phyloP scores from a whole-genome alignment of 345 rosid genomes.

The Salix brachista region DNA sequence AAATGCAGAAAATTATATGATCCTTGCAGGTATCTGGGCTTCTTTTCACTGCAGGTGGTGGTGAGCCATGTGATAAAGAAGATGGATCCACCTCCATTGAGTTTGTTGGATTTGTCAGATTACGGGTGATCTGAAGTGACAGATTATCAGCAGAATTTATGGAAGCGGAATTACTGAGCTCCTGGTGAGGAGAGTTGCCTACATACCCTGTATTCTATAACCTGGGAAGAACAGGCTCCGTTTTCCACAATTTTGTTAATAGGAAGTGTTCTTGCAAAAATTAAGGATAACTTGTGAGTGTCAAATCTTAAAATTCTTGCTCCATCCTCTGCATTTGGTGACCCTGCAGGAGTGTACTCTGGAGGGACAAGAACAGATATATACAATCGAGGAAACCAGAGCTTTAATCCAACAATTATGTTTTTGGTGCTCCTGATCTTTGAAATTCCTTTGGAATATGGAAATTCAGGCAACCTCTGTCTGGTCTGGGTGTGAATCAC shows the following conservation, averaged over 20 bases:
- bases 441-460: too few relatives aligned
- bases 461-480: too few relatives aligned
- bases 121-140: neutral
- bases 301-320: neutral
- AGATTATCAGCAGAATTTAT: conserved; percentile 19
- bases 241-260: conserved; percentile 22
- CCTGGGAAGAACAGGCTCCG: too few relatives aligned
- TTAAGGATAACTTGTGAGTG: conserved; percentile 2
- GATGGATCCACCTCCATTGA: conserved; percentile 17
- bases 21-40: conserved; percentile 11
- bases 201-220: too few relatives aligned
- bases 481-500: too few relatives aligned
- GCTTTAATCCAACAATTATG: too few relatives aligned
- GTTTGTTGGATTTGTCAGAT: conserved; percentile 13
- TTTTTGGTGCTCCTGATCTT: too few relatives aligned
- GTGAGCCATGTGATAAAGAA: conserved; percentile 12
- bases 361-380: too few relatives aligned
- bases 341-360: too few relatives aligned
- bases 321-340: neutral
- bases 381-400: too few relatives aligned
- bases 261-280: conserved; percentile 19
- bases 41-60: conserved; percentile 15
- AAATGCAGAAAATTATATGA: conserved; percentile 18
- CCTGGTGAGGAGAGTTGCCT: too few relatives aligned
- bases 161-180: conserved; percentile 2